Base-by-base conservation (phyloP, 1,284 basidiomycete genomes). In the Crepidotus sp. region DNA sequence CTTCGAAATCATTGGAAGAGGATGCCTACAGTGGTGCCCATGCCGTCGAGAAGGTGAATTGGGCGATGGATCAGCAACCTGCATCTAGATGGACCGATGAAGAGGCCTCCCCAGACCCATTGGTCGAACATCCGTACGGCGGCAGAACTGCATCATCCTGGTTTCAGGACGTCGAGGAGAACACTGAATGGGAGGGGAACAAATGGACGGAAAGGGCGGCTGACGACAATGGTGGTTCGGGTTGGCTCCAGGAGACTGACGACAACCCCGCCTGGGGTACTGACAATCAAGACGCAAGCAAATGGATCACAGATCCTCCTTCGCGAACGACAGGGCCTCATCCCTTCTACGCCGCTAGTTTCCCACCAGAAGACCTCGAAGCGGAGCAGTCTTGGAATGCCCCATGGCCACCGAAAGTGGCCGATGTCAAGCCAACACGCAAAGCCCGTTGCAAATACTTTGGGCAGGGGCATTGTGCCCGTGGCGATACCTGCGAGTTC, bases 391-490 rank as follows among this genome's bases (percentile, higher is more conserved):
- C 41, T 34, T 51, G 57, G 56, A 13, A 32, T 36, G 5, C 46
- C 34, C 34, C 45, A 17, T 29, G 40, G 44, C 47, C 45, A 13
- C 30, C 29, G 7, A 21, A 41, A 31, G 27, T 32, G 40, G 36
- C 49, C 39, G 45, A 46, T 32, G 45, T 46, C 47, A 15, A 46
- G 59, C 29, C 34, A 48, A 5, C 30, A 17, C 17, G 4, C 10
- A 36, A 37, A 6, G 40, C 21, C 10, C 54, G 55, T 10, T 69
- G 67, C 42, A 59, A 54, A 31, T 54, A 36, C 17, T 62, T 59
- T 48, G 59, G 58, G 1, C 61, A 62, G 54, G 67, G 67, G 0
- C 48, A 55, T 50, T 69, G 67, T 37, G 15, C 6, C 9, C 52
- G 41, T 9, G 66, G 62, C 17, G 57, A 64, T 22, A 19, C 27